These are phyloP conservation scores for Candida silvicultrix DNA, from an alignment of 805 yeast species.

Conservation along the genomic window DNA sequence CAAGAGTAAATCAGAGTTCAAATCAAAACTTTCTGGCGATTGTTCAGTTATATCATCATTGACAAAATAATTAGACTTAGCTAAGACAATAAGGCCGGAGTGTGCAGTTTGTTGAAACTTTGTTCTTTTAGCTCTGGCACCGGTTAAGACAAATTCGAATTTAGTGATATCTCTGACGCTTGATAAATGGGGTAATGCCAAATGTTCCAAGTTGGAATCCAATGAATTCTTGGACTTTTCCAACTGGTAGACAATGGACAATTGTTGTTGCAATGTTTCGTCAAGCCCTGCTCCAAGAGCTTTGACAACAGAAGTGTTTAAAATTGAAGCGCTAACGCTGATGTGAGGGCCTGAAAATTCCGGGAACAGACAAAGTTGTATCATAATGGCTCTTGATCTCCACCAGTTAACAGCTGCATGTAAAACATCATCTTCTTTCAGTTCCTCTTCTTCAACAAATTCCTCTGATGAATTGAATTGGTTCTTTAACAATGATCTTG, in stretches of 20 bases:
- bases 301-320: slow-evolving; percentile 18
- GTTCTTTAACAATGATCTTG: slow-evolving; percentile 24
- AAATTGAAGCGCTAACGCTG: slow-evolving; percentile 28
- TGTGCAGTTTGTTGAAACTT: slow-evolving; percentile 70
- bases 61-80: slow-evolving; percentile 37
- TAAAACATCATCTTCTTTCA: slow-evolving; percentile 7
- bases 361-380: slow-evolving; percentile 55
- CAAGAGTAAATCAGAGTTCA: slow-evolving; percentile 71
- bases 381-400: slow-evolving; percentile 63
- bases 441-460: slow-evolving; percentile 12
- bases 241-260: slow-evolving; percentile 46
- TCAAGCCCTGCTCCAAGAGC: slow-evolving; percentile 19
- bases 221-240: slow-evolving; percentile 64
- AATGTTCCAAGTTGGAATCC: slow-evolving; percentile 58
- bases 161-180: slow-evolving; percentile 55
- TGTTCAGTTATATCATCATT: slow-evolving; percentile 24
- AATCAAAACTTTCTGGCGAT: slow-evolving; percentile 49
- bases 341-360: slow-evolving; percentile 50
- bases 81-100: slow-evolving; percentile 71
- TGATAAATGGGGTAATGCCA: slow-evolving; percentile 46
- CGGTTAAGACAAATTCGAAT: slow-evolving; percentile 65
- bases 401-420: slow-evolving; percentile 62
- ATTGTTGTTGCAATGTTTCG: slow-evolving; percentile 26
- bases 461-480: slow-evolving; percentile 23
- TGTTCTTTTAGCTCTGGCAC: slow-evolving; percentile 84